Evolutionary conservation across 2,329 filamentous ascomycete species (phyloP).

Genomic region (Apiospora malaysiana): DNA sequence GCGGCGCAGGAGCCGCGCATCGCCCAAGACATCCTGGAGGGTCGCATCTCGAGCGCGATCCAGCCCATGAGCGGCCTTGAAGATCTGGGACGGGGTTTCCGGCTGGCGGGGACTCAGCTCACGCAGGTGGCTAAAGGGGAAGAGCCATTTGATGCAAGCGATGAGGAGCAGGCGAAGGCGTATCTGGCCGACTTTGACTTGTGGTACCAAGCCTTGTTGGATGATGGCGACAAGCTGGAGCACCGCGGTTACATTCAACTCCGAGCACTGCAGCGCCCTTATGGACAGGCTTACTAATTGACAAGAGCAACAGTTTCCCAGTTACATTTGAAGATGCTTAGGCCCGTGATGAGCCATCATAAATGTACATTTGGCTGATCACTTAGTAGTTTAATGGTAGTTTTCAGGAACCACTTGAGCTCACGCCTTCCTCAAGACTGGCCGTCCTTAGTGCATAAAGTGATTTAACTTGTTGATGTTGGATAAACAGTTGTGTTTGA

Average conservation of each 20-base stretch:
- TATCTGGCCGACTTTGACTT: not conserved
- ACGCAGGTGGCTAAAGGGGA: not conserved
- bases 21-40: constrained; percentile 48
- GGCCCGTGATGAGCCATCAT: no score
- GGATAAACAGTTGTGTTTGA: no score
- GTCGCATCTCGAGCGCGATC: not conserved
- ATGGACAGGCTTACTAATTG: not conserved
- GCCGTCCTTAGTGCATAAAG: no score
- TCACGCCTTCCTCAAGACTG: no score
- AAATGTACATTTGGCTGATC: no score
- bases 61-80: not conserved
- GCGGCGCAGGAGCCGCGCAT: constrained; percentile 55
- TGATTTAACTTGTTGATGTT: no score
- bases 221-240: not conserved
- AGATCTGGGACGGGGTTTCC: not conserved
- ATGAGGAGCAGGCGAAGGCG: not conserved
- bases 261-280: not conserved
- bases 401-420: no score
- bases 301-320: no score
- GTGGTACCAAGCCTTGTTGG: not conserved
- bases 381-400: no score
- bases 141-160: not conserved
- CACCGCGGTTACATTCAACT: not conserved
- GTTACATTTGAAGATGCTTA: not conserved
- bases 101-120: not conserved